Evolutionary conservation across 1,284 basidiomycete genomes (phyloP), one percentile per base, ranked within the genome.

Genomic region (Clitocybe nebularis): DNA sequence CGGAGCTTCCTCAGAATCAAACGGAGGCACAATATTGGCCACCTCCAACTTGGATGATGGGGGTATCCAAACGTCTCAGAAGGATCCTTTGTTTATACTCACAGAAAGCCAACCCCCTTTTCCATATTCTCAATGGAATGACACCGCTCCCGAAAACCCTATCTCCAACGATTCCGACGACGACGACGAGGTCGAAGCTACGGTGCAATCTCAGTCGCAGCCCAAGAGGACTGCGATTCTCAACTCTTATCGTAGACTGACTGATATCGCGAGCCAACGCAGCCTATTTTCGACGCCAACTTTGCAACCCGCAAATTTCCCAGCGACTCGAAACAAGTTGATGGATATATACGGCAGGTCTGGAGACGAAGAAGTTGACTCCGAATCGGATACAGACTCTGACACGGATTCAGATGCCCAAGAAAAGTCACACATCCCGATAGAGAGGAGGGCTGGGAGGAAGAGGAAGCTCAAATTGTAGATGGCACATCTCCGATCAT

Each of bases 381-480:
- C 63, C 7, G 71, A 60, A 36, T 71, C 63, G 20, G 65, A 62
- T 13, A 59, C 57, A 22, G 66, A 60, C 8, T 70, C 72, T 9
- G 64, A 60, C 33, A 62, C 64, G 13, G 69, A 72, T 37, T 69
- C 65, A 11, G 73, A 71, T 5, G 49, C 51, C 17, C 68, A 66
- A 36, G 63, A 49, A 8, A 52, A 49, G 37, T 78, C 71, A 11
- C 79, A 83, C 57, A 84, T 85, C 34, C 83, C 83, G 25, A 68
- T 62, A 49, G 64, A 66, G 13, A 69, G 77, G 46, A 64, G 69
- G 45, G 82, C 82, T 22, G 81, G 82, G 45, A 36, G 33, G 17
- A 44, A 32, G 8, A 46, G 36, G 25, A 46, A 40, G 43, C 50
- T 48, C 51, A 52, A 56, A 54, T 49, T 46, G 44, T 45, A 47